Evolutionary conservation across 805 yeast species (phyloP), one percentile per base, ranked within the genome.

Genomic region (Starmera quercuum): DNA sequence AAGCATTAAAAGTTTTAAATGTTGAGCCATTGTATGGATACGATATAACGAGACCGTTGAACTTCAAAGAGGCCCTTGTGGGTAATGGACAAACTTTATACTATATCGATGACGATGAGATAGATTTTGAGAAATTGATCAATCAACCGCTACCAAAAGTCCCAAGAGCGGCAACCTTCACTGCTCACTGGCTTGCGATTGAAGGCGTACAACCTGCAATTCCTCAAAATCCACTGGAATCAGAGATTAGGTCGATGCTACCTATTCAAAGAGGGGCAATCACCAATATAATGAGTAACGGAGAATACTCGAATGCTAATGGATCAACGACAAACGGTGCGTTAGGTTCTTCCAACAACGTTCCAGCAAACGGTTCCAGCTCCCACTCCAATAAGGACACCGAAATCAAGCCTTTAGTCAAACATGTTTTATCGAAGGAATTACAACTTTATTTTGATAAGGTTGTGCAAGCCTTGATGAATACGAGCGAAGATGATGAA

Each of bases 151-250:
- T 92, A 39, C 99, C 99, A 6, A 85, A 82, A 49, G 95, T 94
- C 3, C 98, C 99, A 5, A 71, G 97, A 38, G 78, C 81, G 39
- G 80, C 95, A 3, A 80, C 95, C 1, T 88, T 84, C 56, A 87
- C 97, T 1, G 95, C 97, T 6, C 95, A 83, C 55, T 90, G 98
- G 97, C 67, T 94, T 21, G 97, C 98, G 0, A 84, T 92, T 34
- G 99, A 92, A 59, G 99, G 99, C 37, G 95, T 92, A 7, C 99
- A 92, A 54, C 98, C 99, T 1, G 80, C 92, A 21, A 90, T 92
- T 35, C 95, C 97, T 2, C 98, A 94, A 59, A 92, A 92, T 61
- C 99, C 99, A 17, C 55, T 64, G 14, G 71, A 80, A 32, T 68
- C 76, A 32, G 97, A 88, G 46, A 79, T 90, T 41, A 77, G 78